Evolutionary conservation across 2,329 filamentous ascomycete genomes (phyloP), one percentile per base, ranked within the genome.

Genomic region (Helicocarpus griseus): DNA sequence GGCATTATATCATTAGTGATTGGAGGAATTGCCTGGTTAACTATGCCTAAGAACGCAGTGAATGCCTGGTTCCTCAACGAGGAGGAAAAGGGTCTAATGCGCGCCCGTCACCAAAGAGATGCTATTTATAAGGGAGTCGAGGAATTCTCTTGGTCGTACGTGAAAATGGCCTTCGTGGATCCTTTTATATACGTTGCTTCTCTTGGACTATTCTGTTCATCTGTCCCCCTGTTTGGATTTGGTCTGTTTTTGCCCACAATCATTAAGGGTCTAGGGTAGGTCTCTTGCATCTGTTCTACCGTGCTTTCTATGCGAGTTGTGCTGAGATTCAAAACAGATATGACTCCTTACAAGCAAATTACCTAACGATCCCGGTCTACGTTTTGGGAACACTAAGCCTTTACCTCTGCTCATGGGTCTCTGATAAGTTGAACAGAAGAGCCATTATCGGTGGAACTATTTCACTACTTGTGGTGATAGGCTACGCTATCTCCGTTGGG

Each of bases 181-280:
- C 50, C 50, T 9, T 47, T 53, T 24, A 47, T 51, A 4, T 51
- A 53, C 39, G 13, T 55, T 2, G 53, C 43, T 8, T 46, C 47
- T 29, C 60, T 35, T 57, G 59, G 60, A 58, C 56, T 62, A 11
- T 63, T 70, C 53, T 69, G 69, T 48, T 63, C 61, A 22, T 63
- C 61, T 7, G 74, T 76, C 24, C 64, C 77, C 38, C 65, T 77
- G 1, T 80, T 78, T 58, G 78, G 77, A 17, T 80, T 81, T 62
- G 75, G 71, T 55, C 80, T 77, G 8, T 81, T 82, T 59, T 64
- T 80, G 3, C 79, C 79, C 1, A 73, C 74, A 1, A 81, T 82
- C 56, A 68, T 81, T 45, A 67, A 36, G 9, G 51, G 54, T n/a
- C 31, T 55, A 61, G 63, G 43, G 49, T 50, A 22, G 45, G 49